Conservation (phyloP, 2,329 filamentous ascomycete genomes). For the Leptographium radiaticola region DNA sequence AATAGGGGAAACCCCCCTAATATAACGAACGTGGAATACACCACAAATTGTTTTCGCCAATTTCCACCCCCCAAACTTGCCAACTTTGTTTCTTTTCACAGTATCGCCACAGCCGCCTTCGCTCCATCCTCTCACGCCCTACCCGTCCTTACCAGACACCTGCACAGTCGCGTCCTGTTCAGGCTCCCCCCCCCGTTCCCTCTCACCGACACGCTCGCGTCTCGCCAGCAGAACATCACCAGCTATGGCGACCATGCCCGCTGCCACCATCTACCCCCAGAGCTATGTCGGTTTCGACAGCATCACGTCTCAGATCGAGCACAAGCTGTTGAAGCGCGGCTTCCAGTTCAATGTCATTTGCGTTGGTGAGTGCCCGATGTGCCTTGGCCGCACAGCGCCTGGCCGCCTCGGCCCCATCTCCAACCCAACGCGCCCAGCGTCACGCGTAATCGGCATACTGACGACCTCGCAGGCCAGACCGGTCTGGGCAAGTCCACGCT, state of each 20-base stretch:
- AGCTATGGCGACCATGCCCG: slow-evolving; percentile 49
- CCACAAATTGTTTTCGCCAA: slow-evolving; percentile 5
- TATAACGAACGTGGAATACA: slow-evolving; percentile 17
- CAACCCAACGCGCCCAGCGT: too few relatives aligned
- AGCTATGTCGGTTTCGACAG: slow-evolving; percentile 99
- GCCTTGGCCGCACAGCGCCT: too few relatives aligned
- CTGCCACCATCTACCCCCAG: slow-evolving; percentile 69
- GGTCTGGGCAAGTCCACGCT: slow-evolving; percentile 97
- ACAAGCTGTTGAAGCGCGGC: slow-evolving; percentile 97
- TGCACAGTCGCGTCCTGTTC: slow-evolving; percentile 11
- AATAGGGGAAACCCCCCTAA: slow-evolving; percentile 7
- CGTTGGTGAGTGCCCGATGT: slow-evolving; percentile 59
- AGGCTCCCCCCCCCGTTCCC: slow-evolving; percentile 10
- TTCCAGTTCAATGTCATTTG: slow-evolving; percentile 98
- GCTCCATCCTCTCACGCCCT: not conserved
- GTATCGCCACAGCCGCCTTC: not conserved
- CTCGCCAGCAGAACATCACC: slow-evolving; percentile 5
- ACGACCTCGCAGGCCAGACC: slow-evolving; percentile 62
- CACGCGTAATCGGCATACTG: too few relatives aligned
- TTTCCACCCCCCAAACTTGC: not conserved
- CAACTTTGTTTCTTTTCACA: slow-evolving; percentile 15
- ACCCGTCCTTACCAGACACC: not conserved
- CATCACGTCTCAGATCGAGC: slow-evolving; percentile 98
- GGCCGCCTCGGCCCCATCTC: too few relatives aligned
- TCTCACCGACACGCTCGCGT: slow-evolving; percentile 3